phyloP scores from a whole-genome alignment of 805 yeast genomes.

The Teunomyces stri region DNA sequence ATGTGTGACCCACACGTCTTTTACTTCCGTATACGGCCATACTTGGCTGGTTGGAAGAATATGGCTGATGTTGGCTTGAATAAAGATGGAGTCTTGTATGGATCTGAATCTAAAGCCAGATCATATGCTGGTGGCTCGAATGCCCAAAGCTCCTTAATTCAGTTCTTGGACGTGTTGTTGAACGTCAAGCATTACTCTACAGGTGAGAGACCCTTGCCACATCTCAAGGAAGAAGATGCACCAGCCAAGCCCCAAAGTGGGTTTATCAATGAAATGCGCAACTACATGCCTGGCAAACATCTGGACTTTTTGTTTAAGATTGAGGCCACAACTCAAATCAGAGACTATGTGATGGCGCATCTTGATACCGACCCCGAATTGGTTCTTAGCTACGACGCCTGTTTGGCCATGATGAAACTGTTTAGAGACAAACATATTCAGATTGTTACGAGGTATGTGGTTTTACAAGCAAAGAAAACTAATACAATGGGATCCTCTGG shows the following conservation, averaged over 20 bases:
- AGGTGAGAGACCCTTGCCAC: constrained; percentile 49
- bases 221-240: constrained; percentile 4
- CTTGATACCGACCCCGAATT: constrained; percentile 48
- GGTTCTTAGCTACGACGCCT: constrained; percentile 76
- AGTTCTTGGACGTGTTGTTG: constrained; percentile 75
- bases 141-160: constrained; percentile 89
- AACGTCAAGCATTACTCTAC: constrained; percentile 77
- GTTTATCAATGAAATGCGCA: constrained; percentile 80
- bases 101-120: constrained; percentile 56
- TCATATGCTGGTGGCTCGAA: constrained; percentile 85
- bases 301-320: constrained; percentile 67
- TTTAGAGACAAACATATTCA: constrained; percentile 94
- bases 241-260: constrained; percentile 27
- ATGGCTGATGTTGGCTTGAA: constrained; percentile 81
- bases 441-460: constrained; percentile 82
- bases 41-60: constrained; percentile 90
- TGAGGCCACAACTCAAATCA: constrained; percentile 54
- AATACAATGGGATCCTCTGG: constrained; percentile 52
- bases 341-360: constrained; percentile 58
- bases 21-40: constrained; percentile 83
- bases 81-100: constrained; percentile 72
- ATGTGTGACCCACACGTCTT: constrained; percentile 94
- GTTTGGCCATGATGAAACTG: constrained; percentile 81
- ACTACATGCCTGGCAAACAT: constrained; percentile 88
- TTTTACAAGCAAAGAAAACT: constrained; percentile 69